Evolutionary conservation across 805 yeast species (phyloP), one percentile per base, ranked within the genome.

Genomic region (Barnettozyma pratensis): DNA sequence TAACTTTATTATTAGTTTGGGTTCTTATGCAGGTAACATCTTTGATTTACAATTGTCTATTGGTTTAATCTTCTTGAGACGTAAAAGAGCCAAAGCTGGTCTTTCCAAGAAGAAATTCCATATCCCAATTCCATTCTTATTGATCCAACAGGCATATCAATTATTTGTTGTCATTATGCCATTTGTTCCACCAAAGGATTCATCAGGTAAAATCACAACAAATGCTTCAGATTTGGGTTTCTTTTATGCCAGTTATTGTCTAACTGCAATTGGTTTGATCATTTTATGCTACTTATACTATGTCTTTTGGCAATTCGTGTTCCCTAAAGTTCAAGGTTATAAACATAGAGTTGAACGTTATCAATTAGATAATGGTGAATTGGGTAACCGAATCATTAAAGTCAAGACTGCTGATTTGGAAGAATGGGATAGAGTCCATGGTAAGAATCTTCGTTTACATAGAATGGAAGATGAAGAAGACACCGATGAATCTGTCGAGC

Each of bases 191-290:
- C 92, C 92, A 43, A 31, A 31, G 34, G 11, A 31, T 11, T 61
- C 70, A 14, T 66, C 60, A 14, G 83, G 81, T 30, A 31, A 31
- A 11, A 31, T 11, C 34, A 43, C 49, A 6, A 12, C 46, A 3
- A 81, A 80, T 63, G 71, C 74, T 35, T 87, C 84, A 44, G 85
- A 85, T 70, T 65, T 77, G 11, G 56, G 65, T 44, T 71, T 85
- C 61, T 91, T 91, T 11, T 85, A 85, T 68, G 85, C 81, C 73
- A 74, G 81, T 48, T 89, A 83, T 62, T 79, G 87, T 58, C 87
- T 85, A 41, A 87, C 83, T 14, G 81, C 87, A 9, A 73, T 85
- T 77, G 88, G 83, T 49, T 69, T 85, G 34, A 78, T 82, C 55
- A 80, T 72, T 12, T 62, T 79, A 38, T 89, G 87, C 55, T 75